Base-by-base conservation (phyloP, 108 stramenopile genomes). In the Cyclotella distinguenda region DNA sequence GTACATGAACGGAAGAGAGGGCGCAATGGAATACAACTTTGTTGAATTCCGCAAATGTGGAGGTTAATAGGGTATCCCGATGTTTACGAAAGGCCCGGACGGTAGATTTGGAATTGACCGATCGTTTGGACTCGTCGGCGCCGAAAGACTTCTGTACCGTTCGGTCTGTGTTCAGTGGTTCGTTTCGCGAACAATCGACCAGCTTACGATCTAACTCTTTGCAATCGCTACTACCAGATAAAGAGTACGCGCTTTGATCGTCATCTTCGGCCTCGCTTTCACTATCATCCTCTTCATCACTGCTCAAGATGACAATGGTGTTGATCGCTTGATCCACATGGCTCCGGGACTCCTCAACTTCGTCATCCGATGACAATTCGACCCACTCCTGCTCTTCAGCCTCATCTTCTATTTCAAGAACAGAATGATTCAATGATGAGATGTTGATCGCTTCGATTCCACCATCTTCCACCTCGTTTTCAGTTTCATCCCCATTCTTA, bases 1-100 rank as follows among this genome's bases (percentile, higher is more conserved):
- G 45, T 1, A 93, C 77, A 5, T 72, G 36, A 6, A 87, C 84
- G 1, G 55, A 62, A 6, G 57, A 60, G 6, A 92, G 77, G 22
- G 58, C 50, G 12, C 60, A 60, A 26, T 77, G 53, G 60, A 89
- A 89, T 8, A 66, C 86, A 7, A 28, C 52, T 50, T 44, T 27
- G 44, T 88, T 82, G 64, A 86, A 88, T 38, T 86, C 74, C 3
- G 63, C 33, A 45, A 87, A 89, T 6, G 68, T 70, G 30, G 50
- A 21, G 11, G 51, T 27, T 36, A 86, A 68, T 0, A 88, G 35
- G 9, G 52, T 16, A 12, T 84, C 83, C n/a, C 90, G 77, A 13
- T 63, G 58, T 66, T 74, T 82, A 22, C 64, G 65, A 44, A 91
- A 91, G 19, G 78, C 23, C 23, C 31, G 30, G 6, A 16, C 45